A percentile compares a stretch with the other conserved stretches of the same genome.
These are phyloP conservation scores for Chytridiales sp. DNA, from an alignment of 371 early-diverging fungal species.

Conservation along the genomic window DNA sequence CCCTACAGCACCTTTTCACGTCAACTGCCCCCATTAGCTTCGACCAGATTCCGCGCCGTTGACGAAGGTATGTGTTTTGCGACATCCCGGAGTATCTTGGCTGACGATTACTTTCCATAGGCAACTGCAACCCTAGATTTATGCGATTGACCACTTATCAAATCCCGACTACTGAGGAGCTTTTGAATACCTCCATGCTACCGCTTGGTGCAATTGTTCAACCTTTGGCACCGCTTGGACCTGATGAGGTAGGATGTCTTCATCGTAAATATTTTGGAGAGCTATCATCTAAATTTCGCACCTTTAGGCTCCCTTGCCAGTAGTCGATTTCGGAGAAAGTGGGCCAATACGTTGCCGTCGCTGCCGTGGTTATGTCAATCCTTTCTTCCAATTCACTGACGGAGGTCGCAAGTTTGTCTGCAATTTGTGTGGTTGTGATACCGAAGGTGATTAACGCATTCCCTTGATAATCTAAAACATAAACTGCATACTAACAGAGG, in stretches of 20 bases:
- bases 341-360: constrained; percentile 91
- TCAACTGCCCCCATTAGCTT: constrained; percentile 74
- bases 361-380: constrained; percentile 94
- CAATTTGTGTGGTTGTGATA: constrained; percentile 88
- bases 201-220: constrained; percentile 90
- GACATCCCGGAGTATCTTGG: constrained; percentile 56
- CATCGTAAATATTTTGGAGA: constrained; percentile 19
- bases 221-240: constrained; percentile 79
- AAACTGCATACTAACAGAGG: too few species aligned
- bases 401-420: constrained; percentile 90
- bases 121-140: constrained; percentile 91
- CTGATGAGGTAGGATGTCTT: constrained; percentile 59
- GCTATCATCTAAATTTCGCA: neutral
- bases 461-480: neutral
- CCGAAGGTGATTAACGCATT: constrained; percentile 57
- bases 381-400: constrained; percentile 78
- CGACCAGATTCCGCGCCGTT: constrained; percentile 71
- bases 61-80: constrained; percentile 74
- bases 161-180: constrained; percentile 76
- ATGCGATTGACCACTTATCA: constrained; percentile 84
- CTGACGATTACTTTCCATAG: constrained; percentile 34
- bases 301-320: constrained; percentile 66
- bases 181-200: constrained; percentile 68
- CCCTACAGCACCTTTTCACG: constrained; percentile 71
- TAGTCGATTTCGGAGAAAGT: constrained; percentile 85